Evolutionary conservation across 148 eudicot species (phyloP).

Genomic region (Fagopyrum tataricum): DNA sequence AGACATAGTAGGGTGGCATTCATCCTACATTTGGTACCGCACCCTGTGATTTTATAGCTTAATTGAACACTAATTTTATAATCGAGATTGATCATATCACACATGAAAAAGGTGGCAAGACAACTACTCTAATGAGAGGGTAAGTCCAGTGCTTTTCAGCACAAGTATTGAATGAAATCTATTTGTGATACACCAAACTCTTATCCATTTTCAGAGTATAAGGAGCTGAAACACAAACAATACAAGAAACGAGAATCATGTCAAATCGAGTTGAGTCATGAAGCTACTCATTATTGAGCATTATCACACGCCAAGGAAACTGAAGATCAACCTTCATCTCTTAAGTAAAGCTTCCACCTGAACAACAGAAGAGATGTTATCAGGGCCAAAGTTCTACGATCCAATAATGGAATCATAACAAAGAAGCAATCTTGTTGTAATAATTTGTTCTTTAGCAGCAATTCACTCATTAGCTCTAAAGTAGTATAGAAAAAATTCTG

Average conservation of each 20-base stretch:
- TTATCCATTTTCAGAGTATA: not conserved
- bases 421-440: not conserved
- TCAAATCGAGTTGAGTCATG: not conserved
- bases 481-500: not conserved
- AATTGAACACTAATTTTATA: not conserved
- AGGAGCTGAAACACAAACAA: not conserved
- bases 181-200: not conserved
- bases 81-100: not conserved
- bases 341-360: slow-evolving; percentile 2
- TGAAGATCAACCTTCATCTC: not conserved
- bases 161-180: not conserved
- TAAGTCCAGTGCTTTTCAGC: not conserved
- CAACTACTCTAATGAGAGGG: not conserved
- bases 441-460: not conserved
- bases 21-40: not conserved
- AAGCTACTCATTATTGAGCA: not conserved
- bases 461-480: not conserved
- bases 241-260: not conserved
- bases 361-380: not conserved
- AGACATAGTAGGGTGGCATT: not conserved
- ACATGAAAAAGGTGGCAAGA: not conserved
- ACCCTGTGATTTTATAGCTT: not conserved
- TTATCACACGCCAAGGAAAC: not conserved
- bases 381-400: not conserved
- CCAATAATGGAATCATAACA: not conserved